phyloP scores from a whole-genome alignment of 2,329 filamentous ascomycete species.

The Knufia fluminis region DNA sequence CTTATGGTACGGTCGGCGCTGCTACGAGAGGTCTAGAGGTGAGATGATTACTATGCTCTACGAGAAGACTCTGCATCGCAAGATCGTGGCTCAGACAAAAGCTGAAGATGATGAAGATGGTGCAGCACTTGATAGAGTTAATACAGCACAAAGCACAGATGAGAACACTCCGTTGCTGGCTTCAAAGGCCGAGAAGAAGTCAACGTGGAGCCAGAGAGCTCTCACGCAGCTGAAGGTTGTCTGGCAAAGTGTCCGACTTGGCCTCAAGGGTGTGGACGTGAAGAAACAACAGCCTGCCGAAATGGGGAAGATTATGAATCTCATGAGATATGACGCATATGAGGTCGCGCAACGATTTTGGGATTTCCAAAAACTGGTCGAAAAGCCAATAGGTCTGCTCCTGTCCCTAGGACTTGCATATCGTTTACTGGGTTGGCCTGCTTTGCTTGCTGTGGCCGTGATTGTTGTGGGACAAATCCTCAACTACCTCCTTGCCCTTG shows the following conservation, averaged over 20 bases:
- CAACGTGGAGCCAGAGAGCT: constrained; percentile 8
- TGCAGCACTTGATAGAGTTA: constrained; percentile 8
- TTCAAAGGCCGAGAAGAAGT: constrained; percentile 21
- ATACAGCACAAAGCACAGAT: constrained; percentile 8
- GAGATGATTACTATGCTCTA: constrained; percentile 81
- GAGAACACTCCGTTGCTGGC: constrained; percentile 12
- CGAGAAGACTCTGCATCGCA: constrained; percentile 64
- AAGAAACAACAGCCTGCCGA: constrained; percentile 52
- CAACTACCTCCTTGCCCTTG: constrained; percentile 59
- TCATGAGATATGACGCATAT: constrained; percentile 73
- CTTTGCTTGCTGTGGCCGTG: constrained; percentile 62
- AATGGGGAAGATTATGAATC: constrained; percentile 82
- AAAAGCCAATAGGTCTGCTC: constrained; percentile 66
- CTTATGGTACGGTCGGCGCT: constrained; percentile 74
- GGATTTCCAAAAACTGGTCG: constrained; percentile 70
- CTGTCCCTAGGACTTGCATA: constrained; percentile 66
- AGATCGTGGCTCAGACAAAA: constrained; percentile 38
- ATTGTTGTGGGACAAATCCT: constrained; percentile 59
- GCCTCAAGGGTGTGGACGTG: constrained; percentile 14
- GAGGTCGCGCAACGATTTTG: constrained; percentile 74
- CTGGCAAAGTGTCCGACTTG: constrained; percentile 6
- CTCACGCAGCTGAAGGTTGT: background rate
- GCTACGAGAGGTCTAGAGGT: constrained; percentile 74
- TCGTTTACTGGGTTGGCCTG: constrained; percentile 70
- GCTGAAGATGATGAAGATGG: constrained; percentile 24